Conservation (phyloP, 2,329 filamentous ascomycete species). For the Drechslerella coelobrocha region DNA sequence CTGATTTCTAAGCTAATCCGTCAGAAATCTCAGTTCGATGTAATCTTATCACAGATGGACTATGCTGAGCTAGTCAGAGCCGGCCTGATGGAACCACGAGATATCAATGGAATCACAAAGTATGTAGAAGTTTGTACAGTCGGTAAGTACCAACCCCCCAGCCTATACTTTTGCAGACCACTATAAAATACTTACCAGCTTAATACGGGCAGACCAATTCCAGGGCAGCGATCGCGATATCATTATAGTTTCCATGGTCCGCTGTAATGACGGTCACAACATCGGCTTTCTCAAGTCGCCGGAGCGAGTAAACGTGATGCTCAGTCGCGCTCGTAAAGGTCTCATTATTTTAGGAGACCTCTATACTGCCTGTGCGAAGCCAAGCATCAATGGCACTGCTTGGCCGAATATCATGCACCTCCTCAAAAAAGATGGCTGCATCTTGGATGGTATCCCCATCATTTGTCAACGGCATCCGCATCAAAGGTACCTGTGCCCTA, state of each 20-base stretch:
- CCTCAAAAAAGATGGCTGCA: constrained; percentile 58
- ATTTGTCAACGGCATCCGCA: constrained; percentile 68
- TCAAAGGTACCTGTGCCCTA: constrained; percentile 61
- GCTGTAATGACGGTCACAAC: constrained; percentile 69
- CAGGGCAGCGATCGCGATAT: constrained; percentile 80
- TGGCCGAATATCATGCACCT: constrained; percentile 66
- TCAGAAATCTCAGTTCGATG: constrained; percentile 66
- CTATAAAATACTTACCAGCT: neutral
- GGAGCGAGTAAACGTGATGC: constrained; percentile 70
- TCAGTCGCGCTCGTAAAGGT: constrained; percentile 67
- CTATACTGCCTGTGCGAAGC: constrained; percentile 68
- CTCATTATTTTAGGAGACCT: constrained; percentile 75
- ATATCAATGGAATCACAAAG: constrained; percentile 63
- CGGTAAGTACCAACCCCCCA: constrained; percentile 61
- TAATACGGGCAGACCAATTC: constrained; percentile 69
- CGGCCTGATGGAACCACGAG: constrained; percentile 66
- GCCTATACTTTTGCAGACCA: neutral
- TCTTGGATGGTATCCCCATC: constrained; percentile 69
- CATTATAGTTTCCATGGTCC: constrained; percentile 71
- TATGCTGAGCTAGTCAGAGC: constrained; percentile 68
- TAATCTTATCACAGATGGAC: constrained; percentile 74
- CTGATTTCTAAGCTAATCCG: constrained; percentile 65
- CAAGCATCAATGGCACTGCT: constrained; percentile 64
- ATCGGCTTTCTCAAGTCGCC: constrained; percentile 66
- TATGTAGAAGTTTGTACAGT: constrained; percentile 72